phyloP scores from a whole-genome alignment of 257 asterid genomes.

The Apocynum venetum region DNA sequence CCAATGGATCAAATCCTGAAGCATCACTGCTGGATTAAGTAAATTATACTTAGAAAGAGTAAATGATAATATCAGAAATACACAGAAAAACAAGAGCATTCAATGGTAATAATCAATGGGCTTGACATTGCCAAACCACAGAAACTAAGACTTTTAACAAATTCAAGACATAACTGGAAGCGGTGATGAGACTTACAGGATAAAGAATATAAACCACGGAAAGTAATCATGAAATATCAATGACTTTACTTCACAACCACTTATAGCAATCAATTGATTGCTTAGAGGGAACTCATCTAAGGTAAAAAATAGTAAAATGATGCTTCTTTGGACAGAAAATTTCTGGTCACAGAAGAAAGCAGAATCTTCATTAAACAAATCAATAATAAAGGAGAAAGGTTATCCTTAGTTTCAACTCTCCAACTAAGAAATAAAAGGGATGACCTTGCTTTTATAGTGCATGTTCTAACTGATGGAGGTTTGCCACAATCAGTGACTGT shows the following conservation, averaged over 20 bases:
- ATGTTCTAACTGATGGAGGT: neutral
- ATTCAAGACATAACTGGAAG: neutral
- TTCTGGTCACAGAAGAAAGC: neutral
- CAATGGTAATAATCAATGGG: neutral
- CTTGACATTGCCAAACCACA: neutral
- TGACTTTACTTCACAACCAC: neutral
- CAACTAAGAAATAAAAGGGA: neutral
- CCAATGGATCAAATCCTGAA: conserved; percentile 70
- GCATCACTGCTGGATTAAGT: conserved; percentile 35
- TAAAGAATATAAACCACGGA: neutral
- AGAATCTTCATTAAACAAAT: neutral
- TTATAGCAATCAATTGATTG: neutral
- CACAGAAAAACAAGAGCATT: neutral
- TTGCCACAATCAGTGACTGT: neutral
- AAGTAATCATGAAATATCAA: neutral
- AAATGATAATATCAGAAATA: neutral
- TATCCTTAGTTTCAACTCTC: neutral
- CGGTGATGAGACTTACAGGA: neutral
- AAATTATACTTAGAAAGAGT: conserved; percentile 3
- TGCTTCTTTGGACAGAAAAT: neutral
- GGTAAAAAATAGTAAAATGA: neutral
- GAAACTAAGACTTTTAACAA: neutral
- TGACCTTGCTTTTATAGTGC: neutral
- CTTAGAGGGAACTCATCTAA: neutral
- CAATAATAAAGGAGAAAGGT: neutral